These are phyloP conservation scores for Neltuma alba DNA, from an alignment of 306 rosid species.

Conservation along the genomic window DNA sequence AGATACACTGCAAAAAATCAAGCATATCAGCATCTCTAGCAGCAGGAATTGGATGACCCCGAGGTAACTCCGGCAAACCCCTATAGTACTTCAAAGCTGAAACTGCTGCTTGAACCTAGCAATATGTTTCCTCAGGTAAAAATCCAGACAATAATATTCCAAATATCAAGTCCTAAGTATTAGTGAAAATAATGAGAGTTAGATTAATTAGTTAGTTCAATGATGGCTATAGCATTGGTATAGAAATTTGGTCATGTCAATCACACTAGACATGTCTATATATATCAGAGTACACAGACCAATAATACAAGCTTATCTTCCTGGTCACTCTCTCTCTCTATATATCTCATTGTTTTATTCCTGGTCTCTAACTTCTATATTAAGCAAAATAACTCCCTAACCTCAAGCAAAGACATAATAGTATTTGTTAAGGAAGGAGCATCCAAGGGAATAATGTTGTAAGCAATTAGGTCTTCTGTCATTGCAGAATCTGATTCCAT, in stretches of 20 bases:
- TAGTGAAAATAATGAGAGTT: background rate
- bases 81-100: constrained; percentile 67
- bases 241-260: background rate
- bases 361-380: background rate
- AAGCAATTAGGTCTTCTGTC: constrained; percentile 86
- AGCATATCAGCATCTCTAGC: constrained; percentile 71
- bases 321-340: background rate
- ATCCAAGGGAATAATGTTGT: constrained; percentile 90
- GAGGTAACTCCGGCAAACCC: constrained; percentile 79
- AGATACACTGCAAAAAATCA: constrained; percentile 80
- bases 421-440: constrained; percentile 74
- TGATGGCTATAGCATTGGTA: background rate
- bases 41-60: constrained; percentile 53
- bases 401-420: constrained; percentile 71
- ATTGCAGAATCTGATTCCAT: constrained; percentile 90
- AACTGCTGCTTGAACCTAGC: constrained; percentile 87
- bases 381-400: constrained; percentile 36
- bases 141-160: constrained; percentile 9
- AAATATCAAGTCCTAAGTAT: constrained; percentile 4
- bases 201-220: background rate
- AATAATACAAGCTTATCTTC: background rate
- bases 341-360: background rate
- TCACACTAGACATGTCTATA: background rate
- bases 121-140: constrained; percentile 32
- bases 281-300: background rate